Percentiles rank a stretch among this genome's conserved stretches.
Conservation (phyloP, 2,329 filamentous ascomycete genomes). For the Dissoconium aciculare region DNA sequence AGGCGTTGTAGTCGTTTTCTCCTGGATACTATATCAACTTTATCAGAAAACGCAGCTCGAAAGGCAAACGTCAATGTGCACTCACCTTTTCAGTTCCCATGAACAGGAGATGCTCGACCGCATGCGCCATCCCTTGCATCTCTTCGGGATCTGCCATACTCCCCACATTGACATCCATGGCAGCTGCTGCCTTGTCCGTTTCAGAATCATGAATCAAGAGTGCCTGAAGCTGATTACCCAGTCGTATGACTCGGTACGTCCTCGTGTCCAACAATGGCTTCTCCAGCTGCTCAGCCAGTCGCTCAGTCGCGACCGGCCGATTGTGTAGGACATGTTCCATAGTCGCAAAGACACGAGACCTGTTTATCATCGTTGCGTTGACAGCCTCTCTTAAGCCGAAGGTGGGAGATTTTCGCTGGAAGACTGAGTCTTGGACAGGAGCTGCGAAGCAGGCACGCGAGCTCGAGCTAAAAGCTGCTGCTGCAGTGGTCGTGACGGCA, state of each 20-base stretch:
- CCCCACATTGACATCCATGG: constrained; percentile 89
- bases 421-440: too few relatives aligned
- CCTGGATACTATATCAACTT: constrained; percentile 55
- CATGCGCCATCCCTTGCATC: constrained; percentile 90
- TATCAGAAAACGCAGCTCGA: too few relatives aligned
- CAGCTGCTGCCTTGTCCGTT: constrained; percentile 91
- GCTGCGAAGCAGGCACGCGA: too few relatives aligned
- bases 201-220: constrained; percentile 85
- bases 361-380: too few relatives aligned
- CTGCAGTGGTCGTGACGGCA: too few relatives aligned
- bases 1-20: constrained; percentile 92
- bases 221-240: constrained; percentile 78
- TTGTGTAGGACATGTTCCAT: constrained; percentile 12
- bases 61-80: too few relatives aligned
- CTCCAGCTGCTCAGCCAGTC: constrained; percentile 53
- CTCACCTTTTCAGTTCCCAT: constrained; percentile 90
- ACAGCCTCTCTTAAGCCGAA: too few relatives aligned
- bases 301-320: constrained; percentile 18
- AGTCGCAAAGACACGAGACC: constrained; percentile 2
- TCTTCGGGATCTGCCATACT: constrained; percentile 84
- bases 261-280: constrained; percentile 75
- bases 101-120: constrained; percentile 89
- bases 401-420: neutral
- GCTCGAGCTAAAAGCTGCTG: too few relatives aligned
- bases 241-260: constrained; percentile 69